Evolutionary conservation across 2,329 filamentous ascomycete genomes (phyloP).

Genomic region (Huntiella moniliformis): DNA sequence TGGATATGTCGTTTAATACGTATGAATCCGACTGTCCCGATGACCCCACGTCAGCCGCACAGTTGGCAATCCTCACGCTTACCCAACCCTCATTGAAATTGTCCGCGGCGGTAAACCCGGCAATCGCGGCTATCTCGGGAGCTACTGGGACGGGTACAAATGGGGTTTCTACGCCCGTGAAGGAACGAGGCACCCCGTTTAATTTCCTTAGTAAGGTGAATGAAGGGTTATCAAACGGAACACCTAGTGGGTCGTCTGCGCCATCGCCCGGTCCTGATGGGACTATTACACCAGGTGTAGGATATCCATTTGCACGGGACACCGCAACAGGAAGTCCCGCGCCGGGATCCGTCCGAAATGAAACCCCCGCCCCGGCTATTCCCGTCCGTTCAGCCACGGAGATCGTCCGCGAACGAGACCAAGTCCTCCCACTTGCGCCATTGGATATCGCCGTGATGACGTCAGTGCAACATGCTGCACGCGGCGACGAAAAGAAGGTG

Average conservation of each 20-base stretch:
- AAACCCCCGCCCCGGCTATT: conserved; percentile 22
- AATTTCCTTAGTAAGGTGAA: conserved; percentile 49
- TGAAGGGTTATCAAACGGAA: conserved; percentile 47
- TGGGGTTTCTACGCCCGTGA: conserved; percentile 39
- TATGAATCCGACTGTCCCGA: conserved; percentile 79
- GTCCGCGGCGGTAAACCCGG: conserved; percentile 24
- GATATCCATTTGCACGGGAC: conserved; percentile 32
- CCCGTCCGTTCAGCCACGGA: conserved; percentile 22
- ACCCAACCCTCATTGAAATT: conserved; percentile 40
- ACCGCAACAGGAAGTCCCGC: conserved; percentile 31
- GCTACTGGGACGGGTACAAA: conserved; percentile 11
- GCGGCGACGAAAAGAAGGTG: conserved; percentile 79
- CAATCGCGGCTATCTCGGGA: conserved; percentile 16
- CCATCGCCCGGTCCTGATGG: conserved; percentile 76
- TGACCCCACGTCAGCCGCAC: conserved; percentile 71
- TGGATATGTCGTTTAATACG: conserved; percentile 77
- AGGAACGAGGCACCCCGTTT: conserved; percentile 46
- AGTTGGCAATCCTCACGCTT: conserved; percentile 45
- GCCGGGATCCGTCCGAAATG: conserved; percentile 31
- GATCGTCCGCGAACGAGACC: conserved; percentile 53
- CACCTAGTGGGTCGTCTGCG: conserved; percentile 68
- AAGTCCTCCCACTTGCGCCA: conserved; percentile 62
- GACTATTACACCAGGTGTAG: conserved; percentile 43
- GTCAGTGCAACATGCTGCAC: conserved; percentile 70
- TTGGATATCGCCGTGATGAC: conserved; percentile 81